A percentile compares a stretch with the other conserved stretches of the same genome.
phyloP scores from a whole-genome alignment of 2,329 filamentous ascomycete genomes.

The Ophiostoma pallidulum region DNA sequence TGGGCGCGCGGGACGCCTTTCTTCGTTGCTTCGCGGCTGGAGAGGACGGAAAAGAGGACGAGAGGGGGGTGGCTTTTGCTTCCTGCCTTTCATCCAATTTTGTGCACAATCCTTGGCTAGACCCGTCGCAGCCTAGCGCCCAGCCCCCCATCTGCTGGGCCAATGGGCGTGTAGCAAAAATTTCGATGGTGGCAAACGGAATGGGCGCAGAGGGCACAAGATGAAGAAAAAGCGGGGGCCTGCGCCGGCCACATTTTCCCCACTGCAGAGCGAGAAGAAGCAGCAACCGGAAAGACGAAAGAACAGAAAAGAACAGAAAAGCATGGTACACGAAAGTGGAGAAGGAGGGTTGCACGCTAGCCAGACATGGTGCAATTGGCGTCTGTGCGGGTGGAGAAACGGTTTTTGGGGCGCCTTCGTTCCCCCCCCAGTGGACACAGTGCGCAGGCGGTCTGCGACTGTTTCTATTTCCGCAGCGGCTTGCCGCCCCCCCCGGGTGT shows the following conservation, averaged over 20 bases:
- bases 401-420: neutral
- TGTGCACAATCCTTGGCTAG: neutral
- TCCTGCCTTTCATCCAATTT: neutral
- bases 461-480: constrained; percentile 6
- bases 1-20: no score
- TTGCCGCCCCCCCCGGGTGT: neutral
- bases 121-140: constrained; percentile 4
- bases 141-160: neutral
- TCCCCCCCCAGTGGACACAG: constrained; percentile 5
- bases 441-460: neutral
- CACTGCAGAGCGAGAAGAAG: no score
- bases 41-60: no score
- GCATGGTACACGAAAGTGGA: constrained; percentile 5
- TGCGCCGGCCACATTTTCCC: no score
- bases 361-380: no score
- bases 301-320: neutral
- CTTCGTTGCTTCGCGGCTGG: no score
- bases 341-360: constrained; percentile 2
- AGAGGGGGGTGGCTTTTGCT: no score
- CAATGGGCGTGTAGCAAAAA: constrained; percentile 6
- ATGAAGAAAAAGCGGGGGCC: no score
- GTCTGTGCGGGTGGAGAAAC: no score
- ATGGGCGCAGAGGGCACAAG: neutral
- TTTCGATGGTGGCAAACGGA: constrained; percentile 7
- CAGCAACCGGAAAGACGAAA: no score